A percentile compares a stretch with the other conserved stretches of the same genome.
phyloP scores from a whole-genome alignment of 2,329 filamentous ascomycete species.

The Penicillium freii region DNA sequence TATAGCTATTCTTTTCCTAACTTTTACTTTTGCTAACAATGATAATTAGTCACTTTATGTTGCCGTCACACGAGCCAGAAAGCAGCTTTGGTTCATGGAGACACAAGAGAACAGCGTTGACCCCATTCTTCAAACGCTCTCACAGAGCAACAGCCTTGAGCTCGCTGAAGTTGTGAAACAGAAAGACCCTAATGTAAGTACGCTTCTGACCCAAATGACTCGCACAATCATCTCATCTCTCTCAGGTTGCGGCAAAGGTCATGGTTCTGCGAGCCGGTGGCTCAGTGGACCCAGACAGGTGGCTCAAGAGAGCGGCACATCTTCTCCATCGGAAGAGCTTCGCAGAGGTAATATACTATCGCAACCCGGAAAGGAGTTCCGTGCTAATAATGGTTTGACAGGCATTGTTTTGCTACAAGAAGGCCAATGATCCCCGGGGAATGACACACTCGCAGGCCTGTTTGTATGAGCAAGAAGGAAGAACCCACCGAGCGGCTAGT shows the following conservation, averaged over 20 bases:
- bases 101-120: slow-evolving; percentile 10
- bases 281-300: slow-evolving; percentile 20
- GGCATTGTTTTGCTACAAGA: slow-evolving; percentile 19
- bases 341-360: slow-evolving; percentile 15
- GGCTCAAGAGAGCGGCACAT: slow-evolving; percentile 21
- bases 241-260: slow-evolving; percentile 15
- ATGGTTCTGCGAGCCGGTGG: slow-evolving; percentile 20
- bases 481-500: slow-evolving; percentile 4
- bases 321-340: slow-evolving; percentile 25
- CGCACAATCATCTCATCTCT: background rate
- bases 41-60: slow-evolving; percentile 31
- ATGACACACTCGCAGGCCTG: slow-evolving; percentile 13
- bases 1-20: background rate
- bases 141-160: background rate
- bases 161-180: slow-evolving; percentile 20
- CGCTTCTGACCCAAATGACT: background rate
- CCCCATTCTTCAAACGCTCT: slow-evolving; percentile 17
- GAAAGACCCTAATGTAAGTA: slow-evolving; percentile 10
- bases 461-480: slow-evolving; percentile 15
- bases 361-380: too few relatives aligned
- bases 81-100: slow-evolving; percentile 26
- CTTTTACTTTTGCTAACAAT: background rate
- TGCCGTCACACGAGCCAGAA: slow-evolving; percentile 30
- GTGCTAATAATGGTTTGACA: background rate
- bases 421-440: slow-evolving; percentile 13